Evolutionary conservation across 768 basidiomycete species (phyloP), one percentile per base, ranked within the genome.

Genomic region (Crepidotus variabilis): DNA sequence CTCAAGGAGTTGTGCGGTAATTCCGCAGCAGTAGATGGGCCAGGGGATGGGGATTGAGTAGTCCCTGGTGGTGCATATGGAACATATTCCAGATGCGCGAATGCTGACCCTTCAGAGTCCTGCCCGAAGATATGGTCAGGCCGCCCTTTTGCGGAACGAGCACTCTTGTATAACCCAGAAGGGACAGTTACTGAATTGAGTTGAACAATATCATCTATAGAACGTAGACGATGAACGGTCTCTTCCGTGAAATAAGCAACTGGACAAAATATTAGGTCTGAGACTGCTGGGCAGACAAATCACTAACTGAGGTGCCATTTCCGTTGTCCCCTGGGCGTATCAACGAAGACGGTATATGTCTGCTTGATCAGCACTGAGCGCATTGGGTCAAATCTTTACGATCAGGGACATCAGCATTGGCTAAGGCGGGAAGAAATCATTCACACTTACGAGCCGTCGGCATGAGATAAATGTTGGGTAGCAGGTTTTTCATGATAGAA

Each of bases 191-290:
- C 63, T 16, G 73, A 71, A 20, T 76, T 74, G 34, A 76, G 71
- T 46, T 72, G 69, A 23, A 86, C 81, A 52, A 86, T 75, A 55
- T 90, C 84, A 57, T 88, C 85, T 54, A 92, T 78, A 6, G 83
- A 83, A 51, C 72, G 71, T 47, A 91, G 74, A 48, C 75, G 72
- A 54, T 83, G 79, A 46, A 87, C 72, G 0, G 85, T 83, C 22
- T 88, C 89, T 56, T 87, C 82, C 0, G 86, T 90, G 64, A 87
- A 91, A 69, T 92, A 92, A 10, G 89, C 90, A 61, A 91, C 89
- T 90, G 61, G 9, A 51, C 49, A 47, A 53, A 28, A 28, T 23
- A 21, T 51, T 53, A 20, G 55, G 18, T 36, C 47, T 47, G 43
- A n/a, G 52, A 16, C 52, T 54, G 22, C 49, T 28, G 20, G 22